phyloP scores from a whole-genome alignment of 1,284 basidiomycete genomes.

The Anthracocystis setariae region DNA sequence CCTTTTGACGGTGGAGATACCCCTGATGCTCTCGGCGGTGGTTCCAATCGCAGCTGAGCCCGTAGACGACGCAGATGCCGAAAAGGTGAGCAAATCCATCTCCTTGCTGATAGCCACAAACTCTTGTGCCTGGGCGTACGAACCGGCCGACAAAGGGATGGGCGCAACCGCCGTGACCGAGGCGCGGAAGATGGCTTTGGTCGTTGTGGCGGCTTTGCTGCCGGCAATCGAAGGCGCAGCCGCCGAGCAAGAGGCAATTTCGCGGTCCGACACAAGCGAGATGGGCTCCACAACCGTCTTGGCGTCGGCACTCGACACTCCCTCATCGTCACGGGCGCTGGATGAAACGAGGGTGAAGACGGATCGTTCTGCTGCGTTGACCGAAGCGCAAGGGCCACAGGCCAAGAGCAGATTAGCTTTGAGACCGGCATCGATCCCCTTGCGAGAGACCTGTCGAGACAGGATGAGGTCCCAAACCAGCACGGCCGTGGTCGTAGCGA shows the following conservation, averaged over 20 bases:
- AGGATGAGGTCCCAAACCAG: conserved; percentile 62
- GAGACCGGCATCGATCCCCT: conserved; percentile 18
- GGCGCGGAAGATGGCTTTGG: conserved; percentile 18
- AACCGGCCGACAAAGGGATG: conserved; percentile 19
- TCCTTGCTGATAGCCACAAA: conserved; percentile 48
- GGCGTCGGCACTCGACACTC: conserved; percentile 3
- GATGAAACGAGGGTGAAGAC: conserved; percentile 30
- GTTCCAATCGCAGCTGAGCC: conserved; percentile 10
- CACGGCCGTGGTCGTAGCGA: conserved; percentile 34
- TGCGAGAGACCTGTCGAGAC: conserved; percentile 43
- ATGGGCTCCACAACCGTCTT: conserved; percentile 35
- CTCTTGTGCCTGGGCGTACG: conserved; percentile 13
- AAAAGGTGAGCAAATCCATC: conserved; percentile 51
- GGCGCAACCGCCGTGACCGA: conserved; percentile 22
- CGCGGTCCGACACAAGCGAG: conserved; percentile 34
- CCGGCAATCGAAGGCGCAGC: neutral
- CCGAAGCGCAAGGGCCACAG: conserved; percentile 2
- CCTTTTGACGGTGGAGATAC: conserved; percentile 75
- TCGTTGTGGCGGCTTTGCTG: conserved; percentile 9
- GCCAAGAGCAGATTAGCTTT: conserved; percentile 16
- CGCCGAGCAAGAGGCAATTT: conserved; percentile 24
- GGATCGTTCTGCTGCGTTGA: conserved; percentile 4
- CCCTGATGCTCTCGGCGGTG: conserved; percentile 70
- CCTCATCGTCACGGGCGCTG: neutral
- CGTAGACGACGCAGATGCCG: conserved; percentile 41